phyloP scores from a whole-genome alignment of 2,329 filamentous ascomycete species.

The Beauveria medogensis region DNA sequence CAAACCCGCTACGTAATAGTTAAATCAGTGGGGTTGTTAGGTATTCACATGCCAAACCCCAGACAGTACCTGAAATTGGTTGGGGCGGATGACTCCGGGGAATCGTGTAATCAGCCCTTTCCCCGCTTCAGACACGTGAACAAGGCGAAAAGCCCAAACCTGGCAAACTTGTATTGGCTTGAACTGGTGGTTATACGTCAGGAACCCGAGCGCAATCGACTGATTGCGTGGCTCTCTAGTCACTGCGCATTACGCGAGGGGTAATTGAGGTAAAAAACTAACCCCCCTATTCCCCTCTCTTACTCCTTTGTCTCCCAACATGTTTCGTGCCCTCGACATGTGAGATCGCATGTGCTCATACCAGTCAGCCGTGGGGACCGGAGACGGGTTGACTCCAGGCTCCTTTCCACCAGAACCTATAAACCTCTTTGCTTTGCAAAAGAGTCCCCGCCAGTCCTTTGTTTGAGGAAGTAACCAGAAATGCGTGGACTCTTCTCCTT shows the following conservation, averaged over 20 bases:
- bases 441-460: background rate
- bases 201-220: background rate
- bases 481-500: background rate
- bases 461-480: background rate
- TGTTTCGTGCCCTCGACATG: background rate
- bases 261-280: background rate
- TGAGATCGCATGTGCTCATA: constrained; percentile 3
- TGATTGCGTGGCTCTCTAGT: constrained; percentile 4
- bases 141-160: background rate
- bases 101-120: background rate
- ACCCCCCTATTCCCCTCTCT: background rate
- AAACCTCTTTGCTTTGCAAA: background rate
- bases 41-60: constrained; percentile 5
- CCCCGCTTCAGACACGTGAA: background rate
- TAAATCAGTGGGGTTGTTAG: background rate
- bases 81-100: background rate
- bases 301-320: background rate
- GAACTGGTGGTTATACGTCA: background rate
- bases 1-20: background rate
- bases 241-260: background rate
- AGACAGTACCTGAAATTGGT: background rate
- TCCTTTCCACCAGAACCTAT: background rate
- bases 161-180: background rate
- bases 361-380: background rate
- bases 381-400: background rate